phyloP scores from a whole-genome alignment of 805 yeast genomes.

The Debaryomyces castellii region DNA sequence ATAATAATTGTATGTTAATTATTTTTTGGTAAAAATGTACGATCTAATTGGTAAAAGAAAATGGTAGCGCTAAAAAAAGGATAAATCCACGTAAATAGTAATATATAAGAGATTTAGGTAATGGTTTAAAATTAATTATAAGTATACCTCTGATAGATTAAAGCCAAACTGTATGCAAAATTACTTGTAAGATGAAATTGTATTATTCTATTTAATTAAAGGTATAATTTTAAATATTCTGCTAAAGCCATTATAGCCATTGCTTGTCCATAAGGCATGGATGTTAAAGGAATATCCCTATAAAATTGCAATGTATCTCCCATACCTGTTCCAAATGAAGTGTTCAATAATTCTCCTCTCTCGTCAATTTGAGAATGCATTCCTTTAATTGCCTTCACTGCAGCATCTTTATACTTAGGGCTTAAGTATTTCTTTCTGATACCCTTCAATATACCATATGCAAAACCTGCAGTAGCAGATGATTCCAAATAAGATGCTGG shows the following conservation, averaged over 20 bases:
- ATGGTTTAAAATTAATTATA: no score
- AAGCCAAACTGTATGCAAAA: no score
- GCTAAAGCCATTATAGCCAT: constrained; percentile 38
- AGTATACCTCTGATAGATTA: no score
- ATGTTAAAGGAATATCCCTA: constrained; percentile 31
- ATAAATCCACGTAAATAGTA: no score
- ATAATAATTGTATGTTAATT: neutral
- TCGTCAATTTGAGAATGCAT: constrained; percentile 23
- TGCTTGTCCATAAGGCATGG: constrained; percentile 38
- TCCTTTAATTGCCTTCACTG: constrained; percentile 31
- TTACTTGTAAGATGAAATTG: no score
- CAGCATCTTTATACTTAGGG: constrained; percentile 20
- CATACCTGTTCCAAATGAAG: constrained; percentile 38
- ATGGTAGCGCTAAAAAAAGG: no score
- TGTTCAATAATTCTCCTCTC: constrained; percentile 30
- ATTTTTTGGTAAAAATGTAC: no score
- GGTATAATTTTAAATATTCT: constrained; percentile 21
- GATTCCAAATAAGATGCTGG: constrained; percentile 27
- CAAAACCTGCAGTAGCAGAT: constrained; percentile 37
- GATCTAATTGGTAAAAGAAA: no score
- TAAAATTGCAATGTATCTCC: constrained; percentile 31
- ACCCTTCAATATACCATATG: constrained; percentile 33
- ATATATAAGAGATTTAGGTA: no score
- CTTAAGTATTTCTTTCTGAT: constrained; percentile 24
- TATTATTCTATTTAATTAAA: constrained; percentile 6